A percentile compares a stretch with the other conserved stretches of the same genome.
Conservation (phyloP, 2,329 filamentous ascomycete species). For the Beauveria sp. region DNA sequence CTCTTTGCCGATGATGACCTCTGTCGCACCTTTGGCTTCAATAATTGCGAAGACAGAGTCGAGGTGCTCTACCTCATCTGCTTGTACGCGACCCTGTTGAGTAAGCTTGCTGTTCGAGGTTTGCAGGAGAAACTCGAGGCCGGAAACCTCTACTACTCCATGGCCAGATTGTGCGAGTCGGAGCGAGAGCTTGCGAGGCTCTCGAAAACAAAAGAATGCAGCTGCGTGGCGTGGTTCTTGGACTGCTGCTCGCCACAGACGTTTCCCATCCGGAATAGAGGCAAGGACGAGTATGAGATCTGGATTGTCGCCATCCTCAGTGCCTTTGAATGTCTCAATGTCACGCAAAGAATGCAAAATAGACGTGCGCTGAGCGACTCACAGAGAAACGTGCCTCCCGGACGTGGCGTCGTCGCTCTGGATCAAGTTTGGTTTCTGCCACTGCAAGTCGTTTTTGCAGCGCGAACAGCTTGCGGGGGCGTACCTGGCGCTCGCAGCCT, state of each 20-base stretch:
- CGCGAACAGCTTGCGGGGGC: background rate
- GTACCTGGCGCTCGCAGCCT: background rate
- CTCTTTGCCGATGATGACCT: background rate
- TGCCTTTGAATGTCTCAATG: background rate
- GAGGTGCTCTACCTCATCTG: background rate
- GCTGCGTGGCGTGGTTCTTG: background rate
- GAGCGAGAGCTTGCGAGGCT: background rate
- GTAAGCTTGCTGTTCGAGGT: background rate
- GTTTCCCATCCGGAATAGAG: background rate
- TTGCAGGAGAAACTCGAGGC: background rate
- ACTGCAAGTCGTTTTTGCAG: background rate
- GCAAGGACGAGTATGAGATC: background rate
- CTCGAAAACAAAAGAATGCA: background rate
- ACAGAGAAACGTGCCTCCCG: background rate
- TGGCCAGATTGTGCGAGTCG: background rate
- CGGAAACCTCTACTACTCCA: background rate
- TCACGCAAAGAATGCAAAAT: background rate
- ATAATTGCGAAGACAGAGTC: background rate
- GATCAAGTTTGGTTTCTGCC: background rate
- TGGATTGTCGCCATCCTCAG: background rate
- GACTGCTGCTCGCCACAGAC: background rate
- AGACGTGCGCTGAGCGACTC: background rate
- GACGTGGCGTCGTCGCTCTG: background rate
- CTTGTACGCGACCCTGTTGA: background rate
- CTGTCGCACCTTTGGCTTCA: background rate